Base-by-base conservation (phyloP, 225 moss, liverwort and hornwort species). In the Polytrichum commune region DNA sequence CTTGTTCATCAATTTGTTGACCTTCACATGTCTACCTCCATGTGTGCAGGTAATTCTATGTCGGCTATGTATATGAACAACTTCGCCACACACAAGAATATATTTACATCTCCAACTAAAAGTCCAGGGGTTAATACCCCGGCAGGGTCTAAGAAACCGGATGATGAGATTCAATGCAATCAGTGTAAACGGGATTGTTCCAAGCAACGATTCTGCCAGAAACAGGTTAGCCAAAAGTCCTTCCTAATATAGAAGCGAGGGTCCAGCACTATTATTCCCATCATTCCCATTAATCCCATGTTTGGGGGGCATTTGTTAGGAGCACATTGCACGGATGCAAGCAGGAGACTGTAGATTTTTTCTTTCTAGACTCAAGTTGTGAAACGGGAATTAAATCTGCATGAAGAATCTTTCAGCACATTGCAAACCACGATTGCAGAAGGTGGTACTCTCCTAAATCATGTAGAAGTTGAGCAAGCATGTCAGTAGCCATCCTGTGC, bases 141-240 rank as follows among this genome's bases (percentile, higher is more conserved):
- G 33, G 69, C 27, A 28, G 76, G 62, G 19, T 70, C 65, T n/a
- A 81, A 69, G 72, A 88, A 64, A 74, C 56, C 78, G 25, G 75
- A 78, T 53, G 79, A 69, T 29, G 79, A 64, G 29, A 65, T 76
- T 60, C 77, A 54, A 18, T 97, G 96, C 64, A 65, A 61, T 54
- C 73, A 78, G 53, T 96, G 96, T 76, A 84, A 81, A 71, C 79
- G 71, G 69, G 90, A 90, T 54, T 92, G 90, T 74, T 82, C 81
- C 20, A 91, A 85, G 80, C 78, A 90, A 23, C 78, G 80, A 24
- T 93, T 86, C 69, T 70, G 77, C 69, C 85, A 82, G 68, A 85
- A 72, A 68, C 84, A 91, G 71, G 93, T 87, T 9, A 84, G 76
- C 69, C 29, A 4, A 70, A 79, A 77, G 79, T 79, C 62, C 27